A percentile compares a stretch with the other conserved stretches of the same genome.
Evolutionary conservation across 169 alveolate species (phyloP).

Genomic region (Perkinsus olseni): DNA sequence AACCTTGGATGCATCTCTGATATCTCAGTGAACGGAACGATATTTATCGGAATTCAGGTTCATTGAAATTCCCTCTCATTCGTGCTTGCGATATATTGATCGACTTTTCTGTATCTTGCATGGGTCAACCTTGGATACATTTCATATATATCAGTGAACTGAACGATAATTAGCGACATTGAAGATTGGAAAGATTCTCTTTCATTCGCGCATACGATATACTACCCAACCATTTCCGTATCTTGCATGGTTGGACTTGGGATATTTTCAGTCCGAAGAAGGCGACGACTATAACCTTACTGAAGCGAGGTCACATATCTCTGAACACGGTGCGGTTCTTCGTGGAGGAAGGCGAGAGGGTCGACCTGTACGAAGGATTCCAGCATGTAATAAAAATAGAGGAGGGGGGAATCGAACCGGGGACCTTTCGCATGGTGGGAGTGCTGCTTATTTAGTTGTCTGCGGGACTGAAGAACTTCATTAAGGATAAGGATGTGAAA

Average conservation of each 20-base stretch:
- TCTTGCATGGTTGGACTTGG: neutral
- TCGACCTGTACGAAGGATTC: neutral
- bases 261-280: neutral
- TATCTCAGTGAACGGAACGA: too few relatives aligned
- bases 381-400: neutral
- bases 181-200: too few relatives aligned
- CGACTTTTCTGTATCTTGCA: neutral
- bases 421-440: too few relatives aligned
- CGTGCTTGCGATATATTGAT: too few relatives aligned
- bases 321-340: neutral
- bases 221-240: neutral
- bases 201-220: too few relatives aligned
- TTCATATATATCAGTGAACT: too few relatives aligned
- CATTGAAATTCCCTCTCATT: too few relatives aligned
- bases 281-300: neutral
- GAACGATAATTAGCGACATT: too few relatives aligned
- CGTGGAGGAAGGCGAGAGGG: neutral
- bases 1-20: too few relatives aligned
- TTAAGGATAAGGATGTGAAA: neutral
- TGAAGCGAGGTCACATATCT: neutral
- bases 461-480: neutral
- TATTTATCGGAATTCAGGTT: too few relatives aligned
- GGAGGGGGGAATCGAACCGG: too few relatives aligned
- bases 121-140: neutral
- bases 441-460: neutral